Base-by-base conservation (phyloP, 768 basidiomycete species). In the Russula griseocarnosa region DNA sequence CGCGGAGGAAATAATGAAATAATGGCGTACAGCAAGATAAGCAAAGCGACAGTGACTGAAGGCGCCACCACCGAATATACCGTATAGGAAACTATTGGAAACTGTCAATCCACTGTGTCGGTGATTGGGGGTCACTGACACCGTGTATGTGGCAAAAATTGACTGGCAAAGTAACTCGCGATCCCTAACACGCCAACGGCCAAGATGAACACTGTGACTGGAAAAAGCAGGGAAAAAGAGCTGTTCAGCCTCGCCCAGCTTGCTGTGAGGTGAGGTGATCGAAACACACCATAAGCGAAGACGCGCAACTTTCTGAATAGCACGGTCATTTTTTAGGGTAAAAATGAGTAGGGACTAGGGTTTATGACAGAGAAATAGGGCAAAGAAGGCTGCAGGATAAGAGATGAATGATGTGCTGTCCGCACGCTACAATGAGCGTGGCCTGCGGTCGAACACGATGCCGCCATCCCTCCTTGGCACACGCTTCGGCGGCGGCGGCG, bases 21-120 rank as follows among this genome's bases (percentile, higher is more conserved):
- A 47, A 13, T 3, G 20, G 11, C 46, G 22, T 18, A 59, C 47
- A 58, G 32, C 32, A 22, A 3, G 30, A 36, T 34, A 68, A 55
- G 16, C 13, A 59, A 16, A 24, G 24, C 38, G 26, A 32, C 83
- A 16, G 88, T 89, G 26, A 85, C 55, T 3, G 86, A 82, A 16
- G 89, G 82, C 3, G 84, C 81, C 56, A 91, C 69, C 60, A 92
- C 74, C 0, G 86, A 76, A 73, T 86, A 92, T 40, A 88, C 85
- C 6, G 81, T 83, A 69, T 87, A 92, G 71, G 87, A 86, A 70
- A 74, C 90, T 92, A 22, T 10, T 52, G 56, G 42, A 26, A 22
- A 36, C 30, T 24, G 50, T 65, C 55, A 65, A 51, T 38, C 30
- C 28, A n/a, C 36, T 30, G 11, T 22, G 49, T n/a, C n/a, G 38